These are phyloP conservation scores for Saccharomycopsis guyanensis DNA, from an alignment of 805 yeast species.

Conservation along the genomic window DNA sequence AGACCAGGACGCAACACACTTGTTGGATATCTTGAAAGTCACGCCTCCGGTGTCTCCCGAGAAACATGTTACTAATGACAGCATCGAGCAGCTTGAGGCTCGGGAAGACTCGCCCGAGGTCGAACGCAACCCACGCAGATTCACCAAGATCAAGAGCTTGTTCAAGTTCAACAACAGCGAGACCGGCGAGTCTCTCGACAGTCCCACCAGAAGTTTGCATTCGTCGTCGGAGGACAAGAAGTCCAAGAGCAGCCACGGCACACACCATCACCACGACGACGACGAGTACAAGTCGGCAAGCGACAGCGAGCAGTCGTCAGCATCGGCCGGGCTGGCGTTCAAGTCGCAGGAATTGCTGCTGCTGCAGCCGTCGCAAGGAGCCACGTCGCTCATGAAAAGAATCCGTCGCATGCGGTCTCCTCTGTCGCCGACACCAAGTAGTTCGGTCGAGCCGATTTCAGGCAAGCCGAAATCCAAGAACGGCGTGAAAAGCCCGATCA, in stretches of 20 bases:
- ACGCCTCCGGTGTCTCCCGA: constrained; percentile 5
- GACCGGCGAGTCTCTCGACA: constrained; percentile 1
- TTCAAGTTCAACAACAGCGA: constrained; percentile 25
- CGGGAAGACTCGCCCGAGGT: constrained; percentile 18
- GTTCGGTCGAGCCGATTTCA: neutral
- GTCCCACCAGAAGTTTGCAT: constrained; percentile 10
- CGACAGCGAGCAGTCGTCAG: constrained; percentile 17
- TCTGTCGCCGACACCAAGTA: constrained; percentile 27
- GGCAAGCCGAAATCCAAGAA: constrained; percentile 4
- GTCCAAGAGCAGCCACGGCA: neutral
- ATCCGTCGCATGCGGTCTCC: constrained; percentile 32
- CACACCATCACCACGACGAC: neutral
- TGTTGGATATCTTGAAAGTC: neutral
- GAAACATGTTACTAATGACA: neutral
- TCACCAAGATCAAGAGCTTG: constrained; percentile 28
- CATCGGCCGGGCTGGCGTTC: neutral
- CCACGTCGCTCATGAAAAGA: constrained; percentile 27
- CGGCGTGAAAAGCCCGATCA: constrained; percentile 4
- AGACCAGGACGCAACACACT: neutral
- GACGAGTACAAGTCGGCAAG: neutral
- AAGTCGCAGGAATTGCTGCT: constrained; percentile 5
- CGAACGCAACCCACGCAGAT: constrained; percentile 24
- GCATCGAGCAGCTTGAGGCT: neutral
- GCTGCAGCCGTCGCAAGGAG: constrained; percentile 5
- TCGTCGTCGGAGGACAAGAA: constrained; percentile 4